Percentiles rank a stretch among this genome's conserved stretches.
These are phyloP conservation scores for Fusarium illudens DNA, from an alignment of 2,329 filamentous ascomycete genomes.

Conservation along the genomic window DNA sequence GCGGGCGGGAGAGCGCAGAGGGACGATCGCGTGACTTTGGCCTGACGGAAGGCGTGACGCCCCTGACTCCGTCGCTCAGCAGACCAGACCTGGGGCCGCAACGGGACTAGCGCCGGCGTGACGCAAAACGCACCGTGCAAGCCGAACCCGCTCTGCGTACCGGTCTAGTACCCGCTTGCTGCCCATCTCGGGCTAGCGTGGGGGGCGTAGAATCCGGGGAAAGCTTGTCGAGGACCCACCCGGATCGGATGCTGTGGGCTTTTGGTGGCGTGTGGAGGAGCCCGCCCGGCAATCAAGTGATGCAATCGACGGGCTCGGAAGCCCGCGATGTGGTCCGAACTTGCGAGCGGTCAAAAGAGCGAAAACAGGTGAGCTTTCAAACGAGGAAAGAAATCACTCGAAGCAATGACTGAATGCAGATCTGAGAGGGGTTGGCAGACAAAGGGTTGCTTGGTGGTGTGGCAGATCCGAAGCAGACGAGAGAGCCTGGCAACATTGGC, in stretches of 20 bases:
- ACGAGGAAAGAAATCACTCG: not conserved
- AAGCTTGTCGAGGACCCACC: constrained; percentile 46
- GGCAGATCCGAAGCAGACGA: constrained; percentile 20
- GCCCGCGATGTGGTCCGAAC: constrained; percentile 7
- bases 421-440: constrained; percentile 3
- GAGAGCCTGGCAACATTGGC: constrained; percentile 19
- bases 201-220: constrained; percentile 46
- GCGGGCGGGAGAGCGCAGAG: constrained; percentile 7
- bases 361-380: not conserved
- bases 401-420: not conserved
- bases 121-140: constrained; percentile 15
- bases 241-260: constrained; percentile 35
- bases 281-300: constrained; percentile 31
- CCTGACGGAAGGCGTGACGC: constrained; percentile 44
- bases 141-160: constrained; percentile 27
- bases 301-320: constrained; percentile 24
- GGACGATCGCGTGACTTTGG: constrained; percentile 46
- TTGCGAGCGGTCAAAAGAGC: not conserved
- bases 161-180: constrained; percentile 39
- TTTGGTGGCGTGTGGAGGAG: constrained; percentile 33
- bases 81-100: constrained; percentile 36
- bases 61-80: constrained; percentile 40
- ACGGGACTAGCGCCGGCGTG: constrained; percentile 36
- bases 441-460: constrained; percentile 9
- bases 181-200: constrained; percentile 25